These are phyloP conservation scores for Monosporozyma solicola DNA, from an alignment of 805 yeast species.

Conservation along the genomic window DNA sequence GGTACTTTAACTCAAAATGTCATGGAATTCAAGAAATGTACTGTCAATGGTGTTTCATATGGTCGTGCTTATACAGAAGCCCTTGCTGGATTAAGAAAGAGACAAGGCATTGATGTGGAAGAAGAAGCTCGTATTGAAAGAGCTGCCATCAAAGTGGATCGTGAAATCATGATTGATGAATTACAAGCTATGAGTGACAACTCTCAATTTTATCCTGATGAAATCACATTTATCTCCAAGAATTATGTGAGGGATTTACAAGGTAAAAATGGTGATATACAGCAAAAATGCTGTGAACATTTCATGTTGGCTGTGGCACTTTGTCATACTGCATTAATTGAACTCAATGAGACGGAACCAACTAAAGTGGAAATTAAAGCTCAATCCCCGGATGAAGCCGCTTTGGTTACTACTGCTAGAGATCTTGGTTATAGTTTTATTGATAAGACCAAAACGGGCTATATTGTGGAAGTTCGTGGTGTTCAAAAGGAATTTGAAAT, in stretches of 20 bases:
- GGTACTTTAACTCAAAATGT: constrained; percentile 79
- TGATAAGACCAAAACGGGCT: constrained; percentile 58
- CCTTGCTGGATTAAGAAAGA: constrained; percentile 63
- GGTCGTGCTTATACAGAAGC: constrained; percentile 84
- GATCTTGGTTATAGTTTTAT: constrained; percentile 64
- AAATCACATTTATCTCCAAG: constrained; percentile 61
- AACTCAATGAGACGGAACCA: constrained; percentile 53
- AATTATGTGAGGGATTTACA: constrained; percentile 52
- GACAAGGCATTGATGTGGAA: constrained; percentile 70
- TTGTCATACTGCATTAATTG: constrained; percentile 72
- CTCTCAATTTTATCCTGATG: constrained; percentile 43
- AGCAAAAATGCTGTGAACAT: constrained; percentile 54
- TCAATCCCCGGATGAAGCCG: constrained; percentile 85
- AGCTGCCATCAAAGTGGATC: constrained; percentile 47
- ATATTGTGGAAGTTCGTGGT: constrained; percentile 62
- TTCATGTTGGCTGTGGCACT: constrained; percentile 70
- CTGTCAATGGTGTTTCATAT: constrained; percentile 63
- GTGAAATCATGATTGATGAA: constrained; percentile 44
- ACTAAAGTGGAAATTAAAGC: constrained; percentile 54
- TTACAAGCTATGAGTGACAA: constrained; percentile 33
- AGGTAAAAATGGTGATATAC: constrained; percentile 38
- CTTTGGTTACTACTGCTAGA: constrained; percentile 74
- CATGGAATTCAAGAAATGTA: constrained; percentile 79
- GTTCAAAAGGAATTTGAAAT: constrained; percentile 61
- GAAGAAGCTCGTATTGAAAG: constrained; percentile 46